Evolutionary conservation across 2,329 filamentous ascomycete genomes (phyloP).

Genomic region (Pseudogymnoascus pannorum): DNA sequence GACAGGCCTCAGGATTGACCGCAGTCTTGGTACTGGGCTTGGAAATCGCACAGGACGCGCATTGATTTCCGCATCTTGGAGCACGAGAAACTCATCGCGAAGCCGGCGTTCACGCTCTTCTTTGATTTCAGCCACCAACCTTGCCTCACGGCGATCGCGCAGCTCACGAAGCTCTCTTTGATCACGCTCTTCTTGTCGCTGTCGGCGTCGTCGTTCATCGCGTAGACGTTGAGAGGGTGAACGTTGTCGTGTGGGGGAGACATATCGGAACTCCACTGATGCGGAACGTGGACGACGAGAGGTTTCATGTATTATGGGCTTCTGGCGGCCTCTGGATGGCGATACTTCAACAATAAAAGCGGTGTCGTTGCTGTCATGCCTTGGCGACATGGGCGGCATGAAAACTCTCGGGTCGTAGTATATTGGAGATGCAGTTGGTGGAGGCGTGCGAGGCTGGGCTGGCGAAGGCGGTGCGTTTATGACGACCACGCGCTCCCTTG

Average conservation of each 20-base stretch:
- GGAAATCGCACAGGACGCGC: constrained; percentile 17
- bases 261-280: constrained; percentile 19
- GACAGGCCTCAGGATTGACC: constrained; percentile 16
- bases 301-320: not conserved
- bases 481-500: not conserved
- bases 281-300: constrained; percentile 12
- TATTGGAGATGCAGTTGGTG: constrained; percentile 16
- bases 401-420: not conserved
- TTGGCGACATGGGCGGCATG: constrained; percentile 17
- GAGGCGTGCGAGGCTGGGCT: constrained; percentile 18
- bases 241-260: constrained; percentile 21
- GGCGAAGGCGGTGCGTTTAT: constrained; percentile 17
- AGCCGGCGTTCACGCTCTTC: constrained; percentile 9
- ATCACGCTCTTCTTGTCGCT: constrained; percentile 12
- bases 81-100: constrained; percentile 18
- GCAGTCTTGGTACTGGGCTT: constrained; percentile 15
- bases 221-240: constrained; percentile 14
- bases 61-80: constrained; percentile 26
- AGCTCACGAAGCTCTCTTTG: constrained; percentile 9
- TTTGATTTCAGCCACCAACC: constrained; percentile 13
- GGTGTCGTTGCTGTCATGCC: constrained; percentile 14
- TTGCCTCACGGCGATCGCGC: constrained; percentile 16
- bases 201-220: constrained; percentile 14
- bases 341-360: constrained; percentile 11
- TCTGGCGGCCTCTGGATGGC: not conserved